These are phyloP conservation scores for Graphilbum sp. DNA, from an alignment of 2,329 filamentous ascomycete species.

Conservation along the genomic window DNA sequence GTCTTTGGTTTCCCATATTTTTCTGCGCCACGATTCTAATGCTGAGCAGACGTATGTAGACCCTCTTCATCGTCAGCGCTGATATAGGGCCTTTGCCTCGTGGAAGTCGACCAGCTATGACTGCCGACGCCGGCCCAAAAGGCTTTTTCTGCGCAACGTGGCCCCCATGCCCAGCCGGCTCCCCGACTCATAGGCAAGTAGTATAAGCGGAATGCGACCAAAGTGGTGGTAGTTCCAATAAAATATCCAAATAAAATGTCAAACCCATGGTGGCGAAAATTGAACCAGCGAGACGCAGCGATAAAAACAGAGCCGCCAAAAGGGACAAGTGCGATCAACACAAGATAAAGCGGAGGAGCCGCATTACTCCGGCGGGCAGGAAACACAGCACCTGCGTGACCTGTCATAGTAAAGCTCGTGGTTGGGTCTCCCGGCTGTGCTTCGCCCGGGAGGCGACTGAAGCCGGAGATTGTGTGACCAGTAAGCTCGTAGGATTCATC, in stretches of 20 bases:
- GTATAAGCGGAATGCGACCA: conserved; percentile 70
- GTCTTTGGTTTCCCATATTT: no score
- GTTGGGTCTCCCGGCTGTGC: neutral
- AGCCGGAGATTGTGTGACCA: conserved; percentile 13
- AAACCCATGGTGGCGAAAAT: conserved; percentile 84
- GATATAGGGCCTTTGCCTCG: conserved; percentile 2
- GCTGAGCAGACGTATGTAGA: neutral
- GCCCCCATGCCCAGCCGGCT: conserved; percentile 80
- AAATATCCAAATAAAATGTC: conserved; percentile 76
- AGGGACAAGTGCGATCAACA: conserved; percentile 54
- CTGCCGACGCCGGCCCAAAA: conserved; percentile 63
- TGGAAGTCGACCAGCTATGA: conserved; percentile 29
- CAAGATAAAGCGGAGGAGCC: conserved; percentile 65
- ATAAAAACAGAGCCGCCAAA: conserved; percentile 66
- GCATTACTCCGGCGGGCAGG: conserved; percentile 58
- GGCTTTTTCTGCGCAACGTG: conserved; percentile 48
- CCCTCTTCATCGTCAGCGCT: conserved; percentile 15
- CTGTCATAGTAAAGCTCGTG: neutral
- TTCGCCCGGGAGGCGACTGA: conserved; percentile 15
- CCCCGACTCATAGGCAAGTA: conserved; percentile 66
- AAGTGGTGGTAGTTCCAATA: conserved; percentile 55
- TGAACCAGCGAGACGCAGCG: conserved; percentile 68
- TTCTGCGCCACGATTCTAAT: neutral
- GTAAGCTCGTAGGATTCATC: conserved; percentile 16
- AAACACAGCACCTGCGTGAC: conserved; percentile 17